Conservation (phyloP, 495 filamentous ascomycete genomes). For the Penicillium ucsense region DNA sequence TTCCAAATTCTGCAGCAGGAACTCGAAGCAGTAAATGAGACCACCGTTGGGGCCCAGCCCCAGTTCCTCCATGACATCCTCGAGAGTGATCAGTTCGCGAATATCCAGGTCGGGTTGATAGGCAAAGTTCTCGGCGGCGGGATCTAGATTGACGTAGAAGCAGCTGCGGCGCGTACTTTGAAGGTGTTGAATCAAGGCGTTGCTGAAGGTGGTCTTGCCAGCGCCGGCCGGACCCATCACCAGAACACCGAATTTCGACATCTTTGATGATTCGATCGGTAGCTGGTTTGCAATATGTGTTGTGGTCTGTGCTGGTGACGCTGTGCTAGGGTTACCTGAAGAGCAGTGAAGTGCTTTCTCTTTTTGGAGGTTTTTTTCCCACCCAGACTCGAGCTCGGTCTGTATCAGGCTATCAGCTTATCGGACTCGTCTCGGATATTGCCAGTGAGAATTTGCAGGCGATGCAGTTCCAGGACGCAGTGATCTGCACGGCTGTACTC, state of each 20-base stretch:
- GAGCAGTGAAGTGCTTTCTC: too few relatives aligned
- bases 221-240: constrained; percentile 90
- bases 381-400: too few relatives aligned
- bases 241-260: constrained; percentile 92
- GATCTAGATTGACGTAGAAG: constrained; percentile 97
- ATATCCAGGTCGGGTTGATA: constrained; percentile 95
- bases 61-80: constrained; percentile 98
- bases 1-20: constrained; percentile 86
- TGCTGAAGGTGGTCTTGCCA: constrained; percentile 93
- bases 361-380: too few relatives aligned
- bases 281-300: neutral
- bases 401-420: constrained; percentile 7
- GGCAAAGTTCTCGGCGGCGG: constrained; percentile 84
- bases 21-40: constrained; percentile 96
- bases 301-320: too few relatives aligned
- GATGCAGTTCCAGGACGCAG: too few relatives aligned
- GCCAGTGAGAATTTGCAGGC: constrained; percentile 4
- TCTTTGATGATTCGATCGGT: constrained; percentile 20
- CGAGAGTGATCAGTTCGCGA: constrained; percentile 87
- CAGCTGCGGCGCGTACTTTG: constrained; percentile 79
- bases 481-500: too few relatives aligned
- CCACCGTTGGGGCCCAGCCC: constrained; percentile 89
- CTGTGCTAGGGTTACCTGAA: too few relatives aligned
- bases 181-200: constrained; percentile 83
- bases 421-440: neutral